Evolutionary conservation across 225 moss, liverwort and hornwort genomes (phyloP), one percentile per base, ranked within the genome.

Genomic region (Straminergon stramineum): DNA sequence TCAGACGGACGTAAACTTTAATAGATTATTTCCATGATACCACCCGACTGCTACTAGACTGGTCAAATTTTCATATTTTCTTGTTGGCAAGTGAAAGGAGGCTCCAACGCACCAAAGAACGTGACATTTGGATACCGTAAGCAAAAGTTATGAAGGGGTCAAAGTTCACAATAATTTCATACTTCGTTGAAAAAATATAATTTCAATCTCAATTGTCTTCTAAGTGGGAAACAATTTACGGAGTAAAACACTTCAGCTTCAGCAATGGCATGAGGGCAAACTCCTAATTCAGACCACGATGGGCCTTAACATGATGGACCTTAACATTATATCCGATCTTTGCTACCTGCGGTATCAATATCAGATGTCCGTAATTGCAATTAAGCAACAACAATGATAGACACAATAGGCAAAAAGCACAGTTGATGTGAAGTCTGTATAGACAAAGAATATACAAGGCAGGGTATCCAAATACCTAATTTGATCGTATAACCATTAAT

Each of bases 371-470:
- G 84, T 45, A 63, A 63, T 39, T 84, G 34, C 39, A 43, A 63
- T 79, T 70, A 48, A 63, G 64, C 31, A 56, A 45, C 22, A 56
- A 69, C 7, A 68, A 81, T 60, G 28, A 75, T 39, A 67, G 51
- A 53, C 58, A 64, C 37, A 20, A 3, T 12, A 88, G 22, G 75
- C 65, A 66, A 75, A 53, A 51, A 58, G 17, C 9, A 74, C 61
- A 84, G 58, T 24, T 63, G 48, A 73, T 39, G 34, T 39, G 81
- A 62, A 88, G 76, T 52, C 65, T 48, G 41, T 84, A 55, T 78
- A 77, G 56, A 86, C 30, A 90, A 83, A 58, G 51, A 92, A 86
- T 79, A 41, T 90, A 89, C 87, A 87, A 84, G 61, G 81, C n/a
- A 43, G 53, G 75, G 39, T 65, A n/a, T n/a, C 30, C 51, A 61